Conservation (phyloP, 108 stramenopile genomes). For the Stephanodiscus minutulus region DNA sequence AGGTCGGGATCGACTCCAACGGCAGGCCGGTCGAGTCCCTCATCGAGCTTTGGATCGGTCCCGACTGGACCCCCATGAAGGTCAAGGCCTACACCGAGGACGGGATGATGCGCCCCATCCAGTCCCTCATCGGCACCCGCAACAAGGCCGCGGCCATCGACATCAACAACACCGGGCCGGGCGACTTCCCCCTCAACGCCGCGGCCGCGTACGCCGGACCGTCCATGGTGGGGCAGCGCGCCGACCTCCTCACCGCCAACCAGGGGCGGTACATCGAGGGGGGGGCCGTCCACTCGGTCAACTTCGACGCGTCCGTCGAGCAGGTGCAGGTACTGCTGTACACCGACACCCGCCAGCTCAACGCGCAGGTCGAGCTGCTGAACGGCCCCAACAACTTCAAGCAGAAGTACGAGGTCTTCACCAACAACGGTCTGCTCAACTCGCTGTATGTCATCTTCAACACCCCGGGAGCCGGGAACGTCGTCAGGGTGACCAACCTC, state of each 20-base stretch:
- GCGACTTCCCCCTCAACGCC: conserved; percentile 58
- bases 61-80: conserved; percentile 68
- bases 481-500: conserved; percentile 56
- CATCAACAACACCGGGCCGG: conserved; percentile 56
- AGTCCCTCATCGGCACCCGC: conserved; percentile 54
- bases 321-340: conserved; percentile 54
- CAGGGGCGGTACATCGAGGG: conserved; percentile 55
- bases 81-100: conserved; percentile 63
- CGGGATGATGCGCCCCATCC: conserved; percentile 56
- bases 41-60: conserved; percentile 59
- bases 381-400: conserved; percentile 63
- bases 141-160: conserved; percentile 60
- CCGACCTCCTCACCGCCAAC: conserved; percentile 51
- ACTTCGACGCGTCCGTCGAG: conserved; percentile 52
- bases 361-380: conserved; percentile 54
- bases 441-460: conserved; percentile 57
- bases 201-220: conserved; percentile 50
- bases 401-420: conserved; percentile 59
- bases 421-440: conserved; percentile 57
- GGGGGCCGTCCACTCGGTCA: conserved; percentile 53
- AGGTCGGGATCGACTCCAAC: conserved; percentile 56
- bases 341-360: conserved; percentile 58
- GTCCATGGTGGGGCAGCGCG: conserved; percentile 44
- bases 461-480: conserved; percentile 55
- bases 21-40: conserved; percentile 52